Base-by-base conservation (phyloP, 306 rosid genomes). In the Prinsepia uniflora region DNA sequence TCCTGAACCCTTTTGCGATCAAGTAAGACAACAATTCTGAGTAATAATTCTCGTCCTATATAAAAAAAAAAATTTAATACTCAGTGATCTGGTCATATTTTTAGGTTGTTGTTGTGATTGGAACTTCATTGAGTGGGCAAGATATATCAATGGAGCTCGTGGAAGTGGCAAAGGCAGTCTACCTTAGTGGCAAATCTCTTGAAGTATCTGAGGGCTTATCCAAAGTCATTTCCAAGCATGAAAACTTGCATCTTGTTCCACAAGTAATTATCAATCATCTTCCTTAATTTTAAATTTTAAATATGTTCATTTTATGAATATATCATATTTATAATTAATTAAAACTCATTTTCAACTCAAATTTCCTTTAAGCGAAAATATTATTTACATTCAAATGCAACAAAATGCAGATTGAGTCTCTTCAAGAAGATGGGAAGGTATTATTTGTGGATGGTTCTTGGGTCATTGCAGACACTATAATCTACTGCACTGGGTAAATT, bases 401-500 rank as follows among this genome's bases (percentile, higher is more conserved):
- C 6, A 34, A 53, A 15, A 41, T 85, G 84, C 92, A 94, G 98
- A 87, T 94, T 73, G 95, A 87, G 18, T 76, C 75, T 42, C 88
- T 94, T 50, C 76, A 89, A 72, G 90, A 87, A 72, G 96, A 94
- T 79, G 97, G 98, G 19, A 70, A 72, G 52, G 97, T 94, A 54
- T 59, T 72, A 71, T 91, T 94, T 61, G 60, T 81, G 45, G 97
- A 94, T 63, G 97, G 91, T 40, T 80, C 96, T 63, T 79, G 72
- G 85, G 73, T 86, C 69, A 10, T 82, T 68, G 98, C 97, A 4
- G 95, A 91, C 80, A 74, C 88, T 10, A 75, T 90, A 72, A 65
- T 94, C 56, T 89, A 90, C 72, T 94, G 97, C 84, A 91, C 96
- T 13, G 98, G 98, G 98, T 85, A 89, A 73, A 40, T 19, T 52